phyloP scores from a whole-genome alignment of 331 rosid species.

The Stylosanthes scabra region DNA sequence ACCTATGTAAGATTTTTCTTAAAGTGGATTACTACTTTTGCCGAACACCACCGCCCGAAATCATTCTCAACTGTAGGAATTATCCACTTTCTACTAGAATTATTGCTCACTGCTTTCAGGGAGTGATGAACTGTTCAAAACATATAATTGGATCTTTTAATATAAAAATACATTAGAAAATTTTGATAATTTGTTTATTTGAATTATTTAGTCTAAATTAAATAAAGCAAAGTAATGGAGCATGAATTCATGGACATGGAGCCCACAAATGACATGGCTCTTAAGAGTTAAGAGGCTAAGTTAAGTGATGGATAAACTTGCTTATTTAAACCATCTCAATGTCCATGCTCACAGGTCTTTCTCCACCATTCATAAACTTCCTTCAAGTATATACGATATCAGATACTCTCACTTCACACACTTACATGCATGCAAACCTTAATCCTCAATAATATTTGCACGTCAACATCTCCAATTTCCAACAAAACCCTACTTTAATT shows the following conservation, averaged over 20 bases:
- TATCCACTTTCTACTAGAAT: not conserved
- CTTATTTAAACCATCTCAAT: slow-evolving; percentile 46
- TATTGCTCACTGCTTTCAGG: not conserved
- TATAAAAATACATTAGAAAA: not conserved
- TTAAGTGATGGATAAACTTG: not conserved
- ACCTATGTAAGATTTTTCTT: not conserved
- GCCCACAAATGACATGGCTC: slow-evolving; percentile 9
- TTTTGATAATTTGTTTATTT: not conserved
- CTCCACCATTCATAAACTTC: slow-evolving; percentile 5
- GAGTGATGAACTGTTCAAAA: not conserved
- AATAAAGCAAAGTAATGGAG: slow-evolving; percentile 21
- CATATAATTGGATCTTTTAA: not conserved
- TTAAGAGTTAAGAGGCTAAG: not conserved
- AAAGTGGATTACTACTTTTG: not conserved
- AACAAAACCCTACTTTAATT: not conserved
- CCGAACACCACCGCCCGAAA: not conserved
- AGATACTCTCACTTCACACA: not conserved
- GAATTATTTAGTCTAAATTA: slow-evolving; percentile 10
- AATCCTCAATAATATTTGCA: not conserved
- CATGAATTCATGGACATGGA: slow-evolving; percentile 11
- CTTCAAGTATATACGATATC: slow-evolving; percentile 11
- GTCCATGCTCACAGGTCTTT: slow-evolving; percentile 32
- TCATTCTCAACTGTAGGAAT: not conserved
- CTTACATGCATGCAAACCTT: not conserved
- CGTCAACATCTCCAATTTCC: slow-evolving; percentile 20